These are phyloP conservation scores for Capsicum rhomboideum DNA, from an alignment of 257 asterid genomes.

Conservation along the genomic window DNA sequence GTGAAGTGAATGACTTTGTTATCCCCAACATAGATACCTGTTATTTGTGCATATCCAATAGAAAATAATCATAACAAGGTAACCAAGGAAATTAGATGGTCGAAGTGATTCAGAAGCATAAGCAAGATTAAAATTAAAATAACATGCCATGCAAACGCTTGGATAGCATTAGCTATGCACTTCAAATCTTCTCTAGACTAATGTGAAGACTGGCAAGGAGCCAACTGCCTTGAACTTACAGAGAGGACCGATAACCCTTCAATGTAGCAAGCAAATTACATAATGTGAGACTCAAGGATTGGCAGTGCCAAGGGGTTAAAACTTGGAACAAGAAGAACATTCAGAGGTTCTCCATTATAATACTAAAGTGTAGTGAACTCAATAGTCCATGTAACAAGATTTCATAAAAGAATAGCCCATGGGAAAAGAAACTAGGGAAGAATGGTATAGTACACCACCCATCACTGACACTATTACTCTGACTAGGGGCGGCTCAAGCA, in stretches of 20 bases:
- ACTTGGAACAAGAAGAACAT: not conserved
- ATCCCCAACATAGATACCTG: slow-evolving; percentile 81
- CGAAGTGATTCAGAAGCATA: not conserved
- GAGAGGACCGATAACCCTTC: not conserved
- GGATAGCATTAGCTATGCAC: not conserved
- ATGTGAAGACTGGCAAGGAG: not conserved
- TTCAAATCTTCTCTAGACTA: not conserved
- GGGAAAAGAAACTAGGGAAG: not conserved
- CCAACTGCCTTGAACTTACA: not conserved
- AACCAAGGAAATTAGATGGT: not conserved
- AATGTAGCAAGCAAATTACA: not conserved
- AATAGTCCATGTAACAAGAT: not conserved
- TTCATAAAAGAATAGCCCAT: not conserved
- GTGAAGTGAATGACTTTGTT: slow-evolving; percentile 83
- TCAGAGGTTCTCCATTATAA: not conserved
- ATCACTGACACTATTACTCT: no score
- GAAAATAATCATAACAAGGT: not conserved
- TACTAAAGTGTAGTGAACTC: not conserved
- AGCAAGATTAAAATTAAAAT: not conserved
- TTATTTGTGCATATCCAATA: not conserved
- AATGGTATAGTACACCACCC: not conserved
- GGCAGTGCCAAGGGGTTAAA: not conserved
- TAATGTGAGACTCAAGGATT: not conserved
- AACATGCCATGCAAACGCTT: not conserved
- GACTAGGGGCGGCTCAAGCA: no score